Conservation (phyloP, 164 flowering plant genomes). For the Aristolochia fimbriata region DNA sequence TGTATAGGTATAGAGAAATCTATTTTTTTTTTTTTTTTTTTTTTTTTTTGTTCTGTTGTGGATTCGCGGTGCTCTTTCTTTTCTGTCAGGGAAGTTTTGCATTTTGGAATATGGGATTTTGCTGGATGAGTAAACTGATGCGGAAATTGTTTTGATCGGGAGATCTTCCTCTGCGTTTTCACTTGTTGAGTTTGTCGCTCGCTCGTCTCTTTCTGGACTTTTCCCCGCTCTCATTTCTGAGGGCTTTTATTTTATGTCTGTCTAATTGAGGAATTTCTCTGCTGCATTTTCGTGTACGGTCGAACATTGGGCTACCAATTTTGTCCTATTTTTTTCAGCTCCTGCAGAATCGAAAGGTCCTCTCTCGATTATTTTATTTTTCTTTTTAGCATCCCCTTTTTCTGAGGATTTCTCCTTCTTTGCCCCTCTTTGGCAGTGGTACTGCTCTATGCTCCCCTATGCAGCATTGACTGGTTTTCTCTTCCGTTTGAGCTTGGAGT, state of each 20-base stretch:
- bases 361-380: background rate
- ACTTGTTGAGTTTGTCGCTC: background rate
- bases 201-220: background rate
- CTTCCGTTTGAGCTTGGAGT: conserved; percentile 9
- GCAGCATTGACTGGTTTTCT: conserved; percentile 7
- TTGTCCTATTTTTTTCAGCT: conserved; percentile 22
- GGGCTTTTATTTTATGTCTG: conserved; percentile 1
- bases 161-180: background rate
- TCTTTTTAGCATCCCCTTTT: background rate
- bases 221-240: background rate
- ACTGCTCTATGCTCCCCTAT: background rate
- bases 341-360: conserved; percentile 8
- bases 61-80: background rate
- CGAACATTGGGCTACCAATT: conserved; percentile 21
- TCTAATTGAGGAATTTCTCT: conserved; percentile 11
- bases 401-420: background rate
- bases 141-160: background rate
- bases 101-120: background rate
- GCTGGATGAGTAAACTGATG: too few relatives aligned
- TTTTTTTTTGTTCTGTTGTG: background rate
- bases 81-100: background rate
- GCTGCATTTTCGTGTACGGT: conserved; percentile 21
- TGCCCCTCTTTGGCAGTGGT: conserved; percentile 4
- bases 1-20: too few relatives aligned
- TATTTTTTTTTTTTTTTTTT: background rate